Percentiles rank a stretch among this genome's conserved stretches.
These are phyloP conservation scores for Onygenales sp. DNA, from an alignment of 2,329 filamentous ascomycete species.

Conservation along the genomic window DNA sequence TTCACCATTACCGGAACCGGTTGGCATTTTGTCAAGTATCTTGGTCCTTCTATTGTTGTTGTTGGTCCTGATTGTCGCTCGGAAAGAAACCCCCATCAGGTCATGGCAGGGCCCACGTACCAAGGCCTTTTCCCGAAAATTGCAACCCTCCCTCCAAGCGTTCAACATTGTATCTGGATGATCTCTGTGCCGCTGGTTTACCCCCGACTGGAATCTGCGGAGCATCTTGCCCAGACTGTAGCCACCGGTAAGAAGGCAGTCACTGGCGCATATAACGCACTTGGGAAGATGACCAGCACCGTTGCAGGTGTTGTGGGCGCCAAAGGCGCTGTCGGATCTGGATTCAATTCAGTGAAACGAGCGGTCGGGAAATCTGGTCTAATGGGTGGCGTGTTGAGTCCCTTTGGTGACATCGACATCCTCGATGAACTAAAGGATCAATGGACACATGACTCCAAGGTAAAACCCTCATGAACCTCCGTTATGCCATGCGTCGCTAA, in stretches of 20 bases:
- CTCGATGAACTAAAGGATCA: slow-evolving; percentile 90
- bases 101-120: slow-evolving; percentile 93
- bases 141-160: slow-evolving; percentile 76
- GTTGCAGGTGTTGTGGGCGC: slow-evolving; percentile 93
- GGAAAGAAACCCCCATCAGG: slow-evolving; percentile 79
- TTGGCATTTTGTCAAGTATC: slow-evolving; percentile 97
- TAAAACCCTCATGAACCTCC: slow-evolving; percentile 18
- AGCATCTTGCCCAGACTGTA: slow-evolving; percentile 82
- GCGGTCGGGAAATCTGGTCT: slow-evolving; percentile 90
- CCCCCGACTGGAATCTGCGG: slow-evolving; percentile 80
- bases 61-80: slow-evolving; percentile 87
- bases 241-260: slow-evolving; percentile 94
- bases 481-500: background rate
- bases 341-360: slow-evolving; percentile 91
- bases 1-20: slow-evolving; percentile 96
- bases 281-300: slow-evolving; percentile 89
- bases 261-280: slow-evolving; percentile 89
- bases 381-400: slow-evolving; percentile 91
- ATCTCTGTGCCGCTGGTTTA: slow-evolving; percentile 84
- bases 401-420: slow-evolving; percentile 92
- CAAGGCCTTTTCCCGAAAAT: slow-evolving; percentile 96
- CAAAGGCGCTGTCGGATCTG: slow-evolving; percentile 83
- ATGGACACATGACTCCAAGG: slow-evolving; percentile 96
- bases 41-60: slow-evolving; percentile 82
- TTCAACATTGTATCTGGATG: slow-evolving; percentile 97